These are phyloP conservation scores for Epichloe hybrida DNA, from an alignment of 2,329 filamentous ascomycete genomes.

Conservation along the genomic window DNA sequence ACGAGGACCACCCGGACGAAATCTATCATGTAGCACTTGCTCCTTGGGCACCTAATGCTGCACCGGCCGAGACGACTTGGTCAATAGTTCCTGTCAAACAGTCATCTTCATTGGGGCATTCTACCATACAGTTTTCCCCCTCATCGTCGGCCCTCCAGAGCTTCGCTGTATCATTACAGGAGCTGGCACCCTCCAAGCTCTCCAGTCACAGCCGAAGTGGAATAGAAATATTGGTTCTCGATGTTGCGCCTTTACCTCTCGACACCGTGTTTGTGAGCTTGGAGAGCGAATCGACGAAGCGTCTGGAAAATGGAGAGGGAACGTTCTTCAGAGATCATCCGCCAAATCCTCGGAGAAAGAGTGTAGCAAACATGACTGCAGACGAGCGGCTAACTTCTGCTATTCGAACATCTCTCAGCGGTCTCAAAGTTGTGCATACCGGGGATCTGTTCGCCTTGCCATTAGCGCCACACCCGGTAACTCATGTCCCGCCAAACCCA, in stretches of 20 bases:
- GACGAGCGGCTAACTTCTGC: constrained; percentile 49
- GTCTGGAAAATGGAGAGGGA: constrained; percentile 70
- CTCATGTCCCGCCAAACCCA: constrained; percentile 69
- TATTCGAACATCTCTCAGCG: constrained; percentile 60
- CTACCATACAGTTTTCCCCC: constrained; percentile 67
- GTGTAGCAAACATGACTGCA: constrained; percentile 22
- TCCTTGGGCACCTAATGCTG: constrained; percentile 52
- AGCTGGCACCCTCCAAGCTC: constrained; percentile 62
- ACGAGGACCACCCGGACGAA: constrained; percentile 24
- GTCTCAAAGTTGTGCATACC: constrained; percentile 63
- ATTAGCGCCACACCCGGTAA: constrained; percentile 72
- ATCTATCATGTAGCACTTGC: constrained; percentile 57
- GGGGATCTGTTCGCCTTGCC: constrained; percentile 70
- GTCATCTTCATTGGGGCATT: constrained; percentile 53
- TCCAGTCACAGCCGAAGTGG: constrained; percentile 58
- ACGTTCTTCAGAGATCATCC: constrained; percentile 61
- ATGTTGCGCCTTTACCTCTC: constrained; percentile 65
- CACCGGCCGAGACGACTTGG: constrained; percentile 57
- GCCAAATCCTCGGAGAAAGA: constrained; percentile 25
- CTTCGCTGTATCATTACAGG: constrained; percentile 61
- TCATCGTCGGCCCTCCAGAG: constrained; percentile 61
- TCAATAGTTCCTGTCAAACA: constrained; percentile 65
- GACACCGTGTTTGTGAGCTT: constrained; percentile 80
- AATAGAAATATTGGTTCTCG: constrained; percentile 72
- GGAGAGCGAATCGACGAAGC: constrained; percentile 65